Percentiles rank a stretch among this genome's conserved stretches.
Conservation (phyloP, 2,329 filamentous ascomycete species). For the Trichocomaceae sp. region DNA sequence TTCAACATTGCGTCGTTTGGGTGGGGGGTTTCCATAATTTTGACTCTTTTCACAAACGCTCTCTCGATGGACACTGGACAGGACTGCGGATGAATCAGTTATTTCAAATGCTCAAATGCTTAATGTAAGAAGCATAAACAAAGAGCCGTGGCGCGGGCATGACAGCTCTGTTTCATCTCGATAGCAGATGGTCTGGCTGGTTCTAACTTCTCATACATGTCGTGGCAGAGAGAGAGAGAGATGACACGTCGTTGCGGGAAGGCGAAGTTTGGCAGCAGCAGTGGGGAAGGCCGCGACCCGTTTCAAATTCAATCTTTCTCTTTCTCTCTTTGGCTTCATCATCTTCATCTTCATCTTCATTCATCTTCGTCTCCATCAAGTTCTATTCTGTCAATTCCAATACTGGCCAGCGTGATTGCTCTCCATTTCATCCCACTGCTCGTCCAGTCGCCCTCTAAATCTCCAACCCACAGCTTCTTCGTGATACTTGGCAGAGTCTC, state of each 20-base stretch:
- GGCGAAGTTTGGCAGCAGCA: neutral
- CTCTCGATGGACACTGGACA: neutral
- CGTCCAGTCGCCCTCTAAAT: neutral
- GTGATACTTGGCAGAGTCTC: conserved; percentile 3
- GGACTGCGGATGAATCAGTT: neutral
- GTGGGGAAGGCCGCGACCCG: conserved; percentile 7
- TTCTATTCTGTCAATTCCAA: too few species aligned
- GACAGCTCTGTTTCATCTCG: neutral
- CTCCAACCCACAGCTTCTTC: neutral
- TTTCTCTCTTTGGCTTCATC: neutral
- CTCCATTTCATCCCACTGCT: neutral
- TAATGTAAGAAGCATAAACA: neutral
- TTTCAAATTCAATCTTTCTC: too few species aligned
- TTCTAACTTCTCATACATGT: too few species aligned
- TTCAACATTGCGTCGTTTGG: neutral
- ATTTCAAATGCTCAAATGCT: too few species aligned
- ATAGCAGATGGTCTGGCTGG: neutral
- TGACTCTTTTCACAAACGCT: neutral
- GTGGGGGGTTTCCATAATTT: neutral
- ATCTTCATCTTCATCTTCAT: too few species aligned
- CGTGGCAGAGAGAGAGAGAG: neutral
- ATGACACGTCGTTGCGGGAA: conserved; percentile 7
- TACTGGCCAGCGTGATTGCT: too few species aligned
- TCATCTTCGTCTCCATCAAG: too few species aligned
- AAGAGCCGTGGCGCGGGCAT: neutral